These are phyloP conservation scores for Trichosporon coremiiforme DNA, from an alignment of 1,284 basidiomycete genomes.

Conservation along the genomic window DNA sequence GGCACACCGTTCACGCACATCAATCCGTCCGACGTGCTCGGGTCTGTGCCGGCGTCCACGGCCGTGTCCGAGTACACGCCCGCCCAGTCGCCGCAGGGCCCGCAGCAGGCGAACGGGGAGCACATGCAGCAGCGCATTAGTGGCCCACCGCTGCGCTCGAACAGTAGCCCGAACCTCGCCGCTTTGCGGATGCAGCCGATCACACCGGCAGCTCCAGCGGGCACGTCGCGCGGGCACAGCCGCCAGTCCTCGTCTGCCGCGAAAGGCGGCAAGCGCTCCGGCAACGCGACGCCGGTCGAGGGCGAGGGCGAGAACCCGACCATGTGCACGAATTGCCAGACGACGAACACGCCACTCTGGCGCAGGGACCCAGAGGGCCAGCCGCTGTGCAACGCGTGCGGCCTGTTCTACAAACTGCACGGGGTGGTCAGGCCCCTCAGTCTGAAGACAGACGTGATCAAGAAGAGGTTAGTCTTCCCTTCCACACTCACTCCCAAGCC, in stretches of 20 bases:
- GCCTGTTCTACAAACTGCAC: conserved; percentile 90
- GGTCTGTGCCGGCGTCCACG: conserved; percentile 5
- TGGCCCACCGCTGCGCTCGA: conserved; percentile 42
- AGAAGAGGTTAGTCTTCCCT: conserved; percentile 73
- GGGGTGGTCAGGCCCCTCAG: conserved; percentile 91
- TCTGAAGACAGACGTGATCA: conserved; percentile 95
- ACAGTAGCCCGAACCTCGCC: conserved; percentile 54
- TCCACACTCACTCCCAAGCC: no score
- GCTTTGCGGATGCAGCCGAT: conserved; percentile 30
- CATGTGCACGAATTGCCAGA: conserved; percentile 90
- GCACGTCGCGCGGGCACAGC: conserved; percentile 3
- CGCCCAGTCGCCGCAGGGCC: conserved; percentile 36
- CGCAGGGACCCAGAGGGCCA: conserved; percentile 92
- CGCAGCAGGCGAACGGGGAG: conserved; percentile 28
- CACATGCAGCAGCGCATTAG: conserved; percentile 30
- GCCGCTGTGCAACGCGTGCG: conserved; percentile 87
- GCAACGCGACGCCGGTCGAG: conserved; percentile 25
- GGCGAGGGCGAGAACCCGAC: conserved; percentile 67
- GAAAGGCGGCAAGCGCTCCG: conserved; percentile 17
- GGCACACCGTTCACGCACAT: conserved; percentile 73
- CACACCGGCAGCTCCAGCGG: neutral
- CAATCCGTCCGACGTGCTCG: conserved; percentile 79
- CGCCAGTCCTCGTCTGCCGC: conserved; percentile 4
- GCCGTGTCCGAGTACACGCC: conserved; percentile 14
- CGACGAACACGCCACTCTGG: conserved; percentile 94